Conservation (phyloP, 2,329 filamentous ascomycete species). For the Macrophomina tecta region DNA sequence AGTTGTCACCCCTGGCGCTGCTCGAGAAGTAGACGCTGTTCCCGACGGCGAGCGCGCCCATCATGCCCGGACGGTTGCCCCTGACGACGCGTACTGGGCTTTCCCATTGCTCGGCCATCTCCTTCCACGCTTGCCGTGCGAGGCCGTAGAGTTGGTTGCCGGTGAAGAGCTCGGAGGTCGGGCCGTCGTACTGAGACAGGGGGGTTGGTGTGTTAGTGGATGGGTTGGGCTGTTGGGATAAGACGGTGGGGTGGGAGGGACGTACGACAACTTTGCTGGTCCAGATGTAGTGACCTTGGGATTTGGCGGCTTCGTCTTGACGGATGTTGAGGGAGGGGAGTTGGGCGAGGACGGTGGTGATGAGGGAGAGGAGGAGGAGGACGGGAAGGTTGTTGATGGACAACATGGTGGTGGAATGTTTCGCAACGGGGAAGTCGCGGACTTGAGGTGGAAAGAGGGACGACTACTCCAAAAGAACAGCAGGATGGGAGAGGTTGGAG, state of each 20-base stretch:
- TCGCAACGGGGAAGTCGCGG: not conserved
- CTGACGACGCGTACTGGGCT: not conserved
- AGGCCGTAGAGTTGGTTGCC: not conserved
- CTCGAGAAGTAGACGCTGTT: constrained; percentile 1
- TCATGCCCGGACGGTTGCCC: not conserved
- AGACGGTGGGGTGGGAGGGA: too few species aligned
- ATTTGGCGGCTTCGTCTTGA: not conserved
- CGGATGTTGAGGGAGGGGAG: not conserved
- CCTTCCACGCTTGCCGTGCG: not conserved
- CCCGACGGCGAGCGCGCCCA: not conserved
- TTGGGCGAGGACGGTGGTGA: not conserved
- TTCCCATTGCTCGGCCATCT: not conserved
- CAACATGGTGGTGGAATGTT: not conserved
- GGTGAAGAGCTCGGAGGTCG: not conserved
- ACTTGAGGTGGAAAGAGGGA: not conserved
- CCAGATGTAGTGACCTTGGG: not conserved
- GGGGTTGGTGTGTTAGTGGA: too few species aligned
- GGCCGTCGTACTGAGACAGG: too few species aligned
- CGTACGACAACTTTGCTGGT: not conserved
- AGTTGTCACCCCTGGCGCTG: constrained; percentile 2
- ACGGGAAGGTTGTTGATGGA: not conserved
- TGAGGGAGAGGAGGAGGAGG: not conserved
- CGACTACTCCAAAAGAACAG: not conserved
- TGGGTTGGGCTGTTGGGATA: too few species aligned
- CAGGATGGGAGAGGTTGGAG: not conserved